Conservation (phyloP, 2,329 filamentous ascomycete genomes). For the Aquanectria penicillioides region DNA sequence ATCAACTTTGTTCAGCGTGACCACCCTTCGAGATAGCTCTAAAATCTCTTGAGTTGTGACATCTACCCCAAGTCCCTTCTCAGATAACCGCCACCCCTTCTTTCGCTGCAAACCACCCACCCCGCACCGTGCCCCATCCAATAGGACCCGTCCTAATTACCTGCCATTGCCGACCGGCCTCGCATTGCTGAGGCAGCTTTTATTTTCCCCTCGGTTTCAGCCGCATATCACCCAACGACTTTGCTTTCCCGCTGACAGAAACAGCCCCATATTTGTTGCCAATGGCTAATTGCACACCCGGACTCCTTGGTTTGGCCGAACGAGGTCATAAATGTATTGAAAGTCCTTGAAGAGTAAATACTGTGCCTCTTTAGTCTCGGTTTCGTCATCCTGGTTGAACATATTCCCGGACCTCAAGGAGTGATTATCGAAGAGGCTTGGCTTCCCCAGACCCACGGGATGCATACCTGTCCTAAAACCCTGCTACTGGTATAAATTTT, state of each 20-base stretch:
- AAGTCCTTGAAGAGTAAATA: background rate
- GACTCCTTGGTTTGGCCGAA: background rate
- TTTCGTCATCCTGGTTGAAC: slow-evolving; percentile 1
- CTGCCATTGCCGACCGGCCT: slow-evolving; percentile 21
- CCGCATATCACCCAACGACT: slow-evolving; percentile 23
- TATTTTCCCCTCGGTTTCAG: slow-evolving; percentile 22
- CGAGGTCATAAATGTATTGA: too few species aligned
- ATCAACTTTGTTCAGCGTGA: background rate
- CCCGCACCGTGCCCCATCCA: slow-evolving; percentile 29
- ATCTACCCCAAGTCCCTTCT: slow-evolving; percentile 24
- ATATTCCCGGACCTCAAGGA: background rate
- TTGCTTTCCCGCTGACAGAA: background rate
- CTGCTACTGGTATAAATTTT: too few species aligned
- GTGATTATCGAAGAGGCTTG: background rate
- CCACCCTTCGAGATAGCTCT: background rate
- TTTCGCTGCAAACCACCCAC: slow-evolving; percentile 39
- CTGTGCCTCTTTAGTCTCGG: background rate
- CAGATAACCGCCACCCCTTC: slow-evolving; percentile 28
- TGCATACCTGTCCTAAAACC: too few species aligned
- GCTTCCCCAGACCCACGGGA: slow-evolving; percentile 29
- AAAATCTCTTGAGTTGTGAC: slow-evolving; percentile 31
- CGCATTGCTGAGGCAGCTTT: background rate
- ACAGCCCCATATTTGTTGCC: slow-evolving; percentile 3
- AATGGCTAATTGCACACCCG: slow-evolving; percentile 4
- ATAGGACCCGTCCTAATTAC: slow-evolving; percentile 32